Conservation (phyloP, 176 grass and related monocot species). For the Triticum timopheevii region DNA sequence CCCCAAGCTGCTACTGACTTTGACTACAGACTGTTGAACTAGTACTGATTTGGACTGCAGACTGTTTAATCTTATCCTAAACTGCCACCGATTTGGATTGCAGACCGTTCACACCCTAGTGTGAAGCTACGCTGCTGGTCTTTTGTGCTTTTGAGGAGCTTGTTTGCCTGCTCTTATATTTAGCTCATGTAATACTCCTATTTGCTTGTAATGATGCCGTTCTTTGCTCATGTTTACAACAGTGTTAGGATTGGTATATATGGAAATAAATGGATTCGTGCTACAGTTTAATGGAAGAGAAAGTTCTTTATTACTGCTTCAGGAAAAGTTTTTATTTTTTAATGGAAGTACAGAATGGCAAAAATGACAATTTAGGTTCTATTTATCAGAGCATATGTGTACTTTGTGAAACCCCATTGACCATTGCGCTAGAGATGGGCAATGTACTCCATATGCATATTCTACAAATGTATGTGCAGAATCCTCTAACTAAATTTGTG, state of each 20-base stretch:
- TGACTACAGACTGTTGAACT: background rate
- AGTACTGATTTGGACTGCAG: background rate
- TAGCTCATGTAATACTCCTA: background rate
- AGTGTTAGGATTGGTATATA: background rate
- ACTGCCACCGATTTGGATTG: background rate
- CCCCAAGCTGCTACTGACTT: background rate
- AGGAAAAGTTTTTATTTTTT: background rate
- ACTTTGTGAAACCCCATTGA: background rate
- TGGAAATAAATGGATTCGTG: background rate
- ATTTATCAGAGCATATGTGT: background rate
- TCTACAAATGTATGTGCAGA: background rate
- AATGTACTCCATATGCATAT: background rate
- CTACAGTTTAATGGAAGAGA: background rate
- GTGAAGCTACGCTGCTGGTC: background rate
- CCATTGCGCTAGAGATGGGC: background rate
- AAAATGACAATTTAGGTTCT: background rate
- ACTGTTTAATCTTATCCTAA: background rate
- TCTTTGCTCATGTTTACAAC: background rate
- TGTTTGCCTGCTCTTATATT: background rate
- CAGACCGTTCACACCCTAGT: background rate
- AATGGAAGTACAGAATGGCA: background rate
- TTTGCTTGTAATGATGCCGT: background rate
- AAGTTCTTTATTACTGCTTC: background rate
- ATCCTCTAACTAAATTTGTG: background rate
- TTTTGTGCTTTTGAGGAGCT: background rate